Evolutionary conservation across 129 eudicot genomes (phyloP).

Genomic region (Ambrosia trifida): DNA sequence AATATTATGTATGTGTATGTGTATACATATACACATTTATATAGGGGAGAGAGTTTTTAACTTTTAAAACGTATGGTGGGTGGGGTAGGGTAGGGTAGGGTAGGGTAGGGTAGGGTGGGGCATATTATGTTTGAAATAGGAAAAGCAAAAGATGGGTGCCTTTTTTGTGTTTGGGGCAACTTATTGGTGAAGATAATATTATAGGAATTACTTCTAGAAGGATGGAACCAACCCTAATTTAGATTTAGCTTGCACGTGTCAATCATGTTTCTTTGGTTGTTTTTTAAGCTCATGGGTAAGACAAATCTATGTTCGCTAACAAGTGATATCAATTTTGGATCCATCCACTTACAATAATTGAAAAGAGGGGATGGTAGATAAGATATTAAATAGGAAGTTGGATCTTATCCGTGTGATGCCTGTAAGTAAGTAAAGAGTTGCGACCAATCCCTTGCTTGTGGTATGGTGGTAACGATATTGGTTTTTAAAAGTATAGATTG

Average conservation of each 20-base stretch:
- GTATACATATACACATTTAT: neutral
- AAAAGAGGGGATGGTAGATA: too few species aligned
- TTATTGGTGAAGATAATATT: slow-evolving; percentile 18
- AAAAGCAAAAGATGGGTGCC: too few species aligned
- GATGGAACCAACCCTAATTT: neutral
- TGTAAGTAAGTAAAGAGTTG: too few species aligned
- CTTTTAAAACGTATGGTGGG: neutral
- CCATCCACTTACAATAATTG: neutral
- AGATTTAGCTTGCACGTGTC: slow-evolving; percentile 30
- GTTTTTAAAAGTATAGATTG: too few species aligned
- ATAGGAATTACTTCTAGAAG: slow-evolving; percentile 32
- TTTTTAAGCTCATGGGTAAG: neutral
- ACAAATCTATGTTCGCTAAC: neutral
- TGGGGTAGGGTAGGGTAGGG: neutral
- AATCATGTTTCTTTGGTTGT: neutral
- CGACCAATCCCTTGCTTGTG: too few species aligned
- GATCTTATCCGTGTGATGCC: too few species aligned
- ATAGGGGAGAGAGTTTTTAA: neutral
- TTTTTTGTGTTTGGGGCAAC: slow-evolving; percentile 13
- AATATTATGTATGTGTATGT: neutral
- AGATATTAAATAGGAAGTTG: too few species aligned
- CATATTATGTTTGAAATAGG: too few species aligned
- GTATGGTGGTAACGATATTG: too few species aligned
- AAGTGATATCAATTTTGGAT: neutral
- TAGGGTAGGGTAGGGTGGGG: too few species aligned